Evolutionary conservation across 495 filamentous ascomycete species (phyloP).

Genomic region (Podospora appendiculata): DNA sequence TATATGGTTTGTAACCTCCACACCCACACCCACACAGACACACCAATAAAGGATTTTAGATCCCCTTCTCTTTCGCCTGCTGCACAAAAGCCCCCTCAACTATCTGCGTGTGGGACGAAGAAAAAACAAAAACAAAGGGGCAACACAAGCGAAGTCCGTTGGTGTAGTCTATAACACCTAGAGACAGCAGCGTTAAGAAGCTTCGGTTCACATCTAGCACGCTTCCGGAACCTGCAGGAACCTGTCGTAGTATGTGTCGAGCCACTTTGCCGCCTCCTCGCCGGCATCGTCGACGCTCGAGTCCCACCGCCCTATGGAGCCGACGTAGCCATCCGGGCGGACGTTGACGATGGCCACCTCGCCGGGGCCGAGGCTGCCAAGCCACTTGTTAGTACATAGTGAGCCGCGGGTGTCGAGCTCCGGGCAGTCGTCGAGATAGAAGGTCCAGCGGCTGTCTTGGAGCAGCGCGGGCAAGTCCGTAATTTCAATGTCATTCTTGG

Average conservation of each 20-base stretch:
- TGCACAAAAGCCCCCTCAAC: no score
- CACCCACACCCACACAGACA: no score
- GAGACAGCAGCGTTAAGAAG: no score
- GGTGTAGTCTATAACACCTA: no score
- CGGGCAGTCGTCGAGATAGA: constrained; percentile 55
- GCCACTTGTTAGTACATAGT: constrained; percentile 54
- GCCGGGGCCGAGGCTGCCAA: constrained; percentile 42
- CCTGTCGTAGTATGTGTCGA: constrained; percentile 53
- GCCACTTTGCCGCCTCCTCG: constrained; percentile 41
- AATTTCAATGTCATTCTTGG: constrained; percentile 50
- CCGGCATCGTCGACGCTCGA: constrained; percentile 34
- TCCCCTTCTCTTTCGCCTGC: no score
- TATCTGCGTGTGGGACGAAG: no score
- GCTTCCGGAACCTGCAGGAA: constrained; percentile 36
- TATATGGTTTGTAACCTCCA: no score
- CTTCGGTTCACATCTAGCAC: not conserved
- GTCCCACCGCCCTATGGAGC: constrained; percentile 48
- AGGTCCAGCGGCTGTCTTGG: constrained; percentile 55
- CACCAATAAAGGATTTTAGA: no score
- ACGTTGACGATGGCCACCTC: constrained; percentile 53
- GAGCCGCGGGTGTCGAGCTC: constrained; percentile 39
- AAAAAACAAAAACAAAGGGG: no score
- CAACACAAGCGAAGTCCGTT: no score
- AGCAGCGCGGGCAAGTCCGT: constrained; percentile 49
- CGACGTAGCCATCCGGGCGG: constrained; percentile 63